Percentiles rank a stretch among this genome's conserved stretches.
Conservation (phyloP, 306 rosid genomes). For the Abrus pulchellus region DNA sequence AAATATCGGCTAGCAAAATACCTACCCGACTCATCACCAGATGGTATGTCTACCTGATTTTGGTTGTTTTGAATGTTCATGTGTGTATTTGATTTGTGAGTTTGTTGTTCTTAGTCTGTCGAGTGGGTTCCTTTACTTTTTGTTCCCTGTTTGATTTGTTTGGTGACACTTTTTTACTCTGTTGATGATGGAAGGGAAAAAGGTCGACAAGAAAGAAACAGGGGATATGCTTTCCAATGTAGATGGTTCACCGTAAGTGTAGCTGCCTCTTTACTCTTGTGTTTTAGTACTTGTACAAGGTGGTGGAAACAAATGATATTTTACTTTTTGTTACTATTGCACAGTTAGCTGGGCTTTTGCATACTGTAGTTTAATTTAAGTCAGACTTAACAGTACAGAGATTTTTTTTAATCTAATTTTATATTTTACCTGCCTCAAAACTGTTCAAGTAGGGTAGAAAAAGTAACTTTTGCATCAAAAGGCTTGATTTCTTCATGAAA, state of each 20-base stretch:
- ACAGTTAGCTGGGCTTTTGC: neutral
- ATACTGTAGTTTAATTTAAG: conserved; percentile 14
- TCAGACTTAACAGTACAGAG: neutral
- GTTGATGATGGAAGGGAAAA: conserved; percentile 67
- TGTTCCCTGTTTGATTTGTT: conserved; percentile 31
- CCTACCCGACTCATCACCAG: conserved; percentile 73
- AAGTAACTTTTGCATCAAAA: neutral
- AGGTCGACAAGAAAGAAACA: conserved; percentile 78
- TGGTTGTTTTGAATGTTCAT: conserved; percentile 36
- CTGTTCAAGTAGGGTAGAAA: neutral
- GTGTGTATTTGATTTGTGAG: neutral
- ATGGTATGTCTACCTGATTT: conserved; percentile 67
- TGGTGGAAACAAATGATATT: neutral
- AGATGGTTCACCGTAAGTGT: conserved; percentile 85
- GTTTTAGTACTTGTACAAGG: conserved; percentile 29
- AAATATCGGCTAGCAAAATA: conserved; percentile 93
- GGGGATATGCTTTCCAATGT: conserved; percentile 71
- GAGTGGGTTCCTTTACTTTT: conserved; percentile 2
- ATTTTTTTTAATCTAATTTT: neutral
- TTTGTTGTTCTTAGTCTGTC: neutral
- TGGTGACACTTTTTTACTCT: conserved; percentile 48
- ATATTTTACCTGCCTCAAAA: conserved; percentile 3
- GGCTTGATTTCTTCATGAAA: conserved; percentile 18
- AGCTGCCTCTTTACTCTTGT: conserved; percentile 15
- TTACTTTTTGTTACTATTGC: neutral